phyloP scores from a whole-genome alignment of 2,329 filamentous ascomycete genomes.

The Salinomyces thailandicus region DNA sequence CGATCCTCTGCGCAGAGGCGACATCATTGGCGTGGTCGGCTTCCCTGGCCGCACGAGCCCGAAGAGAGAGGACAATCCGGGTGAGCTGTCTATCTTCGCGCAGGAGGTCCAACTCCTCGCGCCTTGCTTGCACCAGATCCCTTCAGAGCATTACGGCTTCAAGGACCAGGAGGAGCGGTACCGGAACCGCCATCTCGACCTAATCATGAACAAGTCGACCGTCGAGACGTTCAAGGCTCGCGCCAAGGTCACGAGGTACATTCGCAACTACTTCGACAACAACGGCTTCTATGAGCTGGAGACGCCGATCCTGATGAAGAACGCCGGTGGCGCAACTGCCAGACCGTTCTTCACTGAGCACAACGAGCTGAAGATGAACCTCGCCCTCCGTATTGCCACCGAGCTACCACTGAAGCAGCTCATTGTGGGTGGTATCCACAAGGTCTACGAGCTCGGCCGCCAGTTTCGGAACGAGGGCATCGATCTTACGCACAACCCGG shows the following conservation, averaged over 20 bases:
- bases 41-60: conserved; percentile 78
- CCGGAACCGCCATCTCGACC: conserved; percentile 85
- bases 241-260: conserved; percentile 77
- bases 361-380: conserved; percentile 88
- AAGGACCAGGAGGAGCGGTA: conserved; percentile 90
- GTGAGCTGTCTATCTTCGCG: conserved; percentile 90
- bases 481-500: conserved; percentile 91
- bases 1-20: conserved; percentile 76
- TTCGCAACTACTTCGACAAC: conserved; percentile 76
- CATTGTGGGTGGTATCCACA: conserved; percentile 85
- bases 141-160: conserved; percentile 85
- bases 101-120: conserved; percentile 75
- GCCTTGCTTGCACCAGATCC: conserved; percentile 83
- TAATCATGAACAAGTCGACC: conserved; percentile 90
- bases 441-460: conserved; percentile 90
- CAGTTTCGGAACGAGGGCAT: conserved; percentile 93
- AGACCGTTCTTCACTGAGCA: conserved; percentile 92
- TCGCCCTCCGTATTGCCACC: conserved; percentile 90
- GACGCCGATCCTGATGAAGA: conserved; percentile 94
- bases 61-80: conserved; percentile 59
- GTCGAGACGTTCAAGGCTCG: conserved; percentile 76
- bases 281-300: conserved; percentile 87
- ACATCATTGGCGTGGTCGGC: conserved; percentile 81
- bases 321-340: conserved; percentile 89
- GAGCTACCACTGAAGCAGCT: conserved; percentile 96